phyloP scores from a whole-genome alignment of 305 asterid species.

The Coffea humblotiana region DNA sequence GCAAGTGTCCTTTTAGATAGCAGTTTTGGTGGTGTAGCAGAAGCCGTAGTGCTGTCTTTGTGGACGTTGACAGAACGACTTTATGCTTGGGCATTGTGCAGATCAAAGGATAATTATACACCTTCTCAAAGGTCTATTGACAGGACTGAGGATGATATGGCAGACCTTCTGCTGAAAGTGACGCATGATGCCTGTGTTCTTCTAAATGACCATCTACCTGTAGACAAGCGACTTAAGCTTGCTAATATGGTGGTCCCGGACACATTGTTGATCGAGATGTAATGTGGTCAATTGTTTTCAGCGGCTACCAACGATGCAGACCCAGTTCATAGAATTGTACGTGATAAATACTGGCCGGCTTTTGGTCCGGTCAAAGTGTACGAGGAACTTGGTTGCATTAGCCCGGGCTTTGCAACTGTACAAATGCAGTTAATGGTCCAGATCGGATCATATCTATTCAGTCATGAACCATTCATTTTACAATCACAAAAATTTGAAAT shows the following conservation, averaged over 20 bases:
- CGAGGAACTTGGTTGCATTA: too few species aligned
- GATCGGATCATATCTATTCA: too few species aligned
- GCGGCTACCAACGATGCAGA: background rate
- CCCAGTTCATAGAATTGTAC: background rate
- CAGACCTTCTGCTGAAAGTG: constrained; percentile 52
- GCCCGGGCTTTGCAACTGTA: too few species aligned
- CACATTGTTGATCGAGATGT: background rate
- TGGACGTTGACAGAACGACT: constrained; percentile 58
- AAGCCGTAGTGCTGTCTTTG: constrained; percentile 51
- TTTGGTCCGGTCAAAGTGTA: background rate
- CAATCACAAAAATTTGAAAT: too few species aligned
- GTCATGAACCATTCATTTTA: too few species aligned
- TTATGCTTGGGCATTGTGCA: constrained; percentile 48
- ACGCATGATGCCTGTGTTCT: constrained; percentile 57
- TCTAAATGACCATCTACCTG: constrained; percentile 58
- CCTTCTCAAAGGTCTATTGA: constrained; percentile 43
- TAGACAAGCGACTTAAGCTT: constrained; percentile 66
- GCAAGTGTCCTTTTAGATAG: constrained; percentile 52
- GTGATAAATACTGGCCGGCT: background rate
- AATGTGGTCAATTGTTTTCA: background rate
- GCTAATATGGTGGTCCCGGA: constrained; percentile 63
- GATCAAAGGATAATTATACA: constrained; percentile 25
- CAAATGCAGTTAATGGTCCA: too few species aligned
- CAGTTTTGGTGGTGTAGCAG: constrained; percentile 57
- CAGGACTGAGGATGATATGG: constrained; percentile 46